Evolutionary conservation across 2,329 filamentous ascomycete genomes (phyloP).

Genomic region (Colletotrichum tanaceti): DNA sequence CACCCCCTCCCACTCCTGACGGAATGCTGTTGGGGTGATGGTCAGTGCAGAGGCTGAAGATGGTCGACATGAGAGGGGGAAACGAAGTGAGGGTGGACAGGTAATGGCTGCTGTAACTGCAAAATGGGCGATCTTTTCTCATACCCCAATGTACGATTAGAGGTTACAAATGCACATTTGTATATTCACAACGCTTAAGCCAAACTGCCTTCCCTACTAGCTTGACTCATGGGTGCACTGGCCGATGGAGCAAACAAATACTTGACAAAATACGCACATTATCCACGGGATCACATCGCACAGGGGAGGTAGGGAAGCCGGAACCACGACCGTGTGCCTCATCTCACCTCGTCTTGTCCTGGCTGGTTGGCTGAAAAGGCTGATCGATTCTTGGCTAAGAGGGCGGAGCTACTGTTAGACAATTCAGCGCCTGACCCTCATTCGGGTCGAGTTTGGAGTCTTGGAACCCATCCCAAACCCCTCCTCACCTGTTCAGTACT

Average conservation of each 20-base stretch:
- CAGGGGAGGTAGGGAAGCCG: neutral
- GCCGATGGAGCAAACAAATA: neutral
- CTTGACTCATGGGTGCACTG: neutral
- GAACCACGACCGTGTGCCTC: neutral
- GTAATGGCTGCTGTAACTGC: neutral
- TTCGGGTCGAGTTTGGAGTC: neutral
- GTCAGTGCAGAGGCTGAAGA: constrained; percentile 32
- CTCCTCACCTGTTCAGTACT: neutral
- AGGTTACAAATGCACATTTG: constrained; percentile 5
- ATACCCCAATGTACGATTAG: neutral
- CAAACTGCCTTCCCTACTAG: neutral
- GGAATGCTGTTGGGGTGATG: constrained; percentile 13
- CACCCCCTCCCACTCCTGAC: neutral
- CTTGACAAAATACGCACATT: neutral
- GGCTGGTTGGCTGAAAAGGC: neutral
- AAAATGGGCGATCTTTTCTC: neutral
- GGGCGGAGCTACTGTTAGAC: neutral
- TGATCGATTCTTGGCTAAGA: neutral
- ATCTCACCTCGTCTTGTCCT: neutral
- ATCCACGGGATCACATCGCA: neutral
- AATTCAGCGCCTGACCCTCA: neutral
- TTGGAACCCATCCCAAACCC: neutral
- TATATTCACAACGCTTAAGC: neutral
- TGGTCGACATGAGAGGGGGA: neutral
- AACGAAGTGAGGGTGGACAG: neutral